Percentiles rank a stretch among this genome's conserved stretches.
Evolutionary conservation across 805 yeast genomes (phyloP).

Genomic region (Kodamaea laetipori): DNA sequence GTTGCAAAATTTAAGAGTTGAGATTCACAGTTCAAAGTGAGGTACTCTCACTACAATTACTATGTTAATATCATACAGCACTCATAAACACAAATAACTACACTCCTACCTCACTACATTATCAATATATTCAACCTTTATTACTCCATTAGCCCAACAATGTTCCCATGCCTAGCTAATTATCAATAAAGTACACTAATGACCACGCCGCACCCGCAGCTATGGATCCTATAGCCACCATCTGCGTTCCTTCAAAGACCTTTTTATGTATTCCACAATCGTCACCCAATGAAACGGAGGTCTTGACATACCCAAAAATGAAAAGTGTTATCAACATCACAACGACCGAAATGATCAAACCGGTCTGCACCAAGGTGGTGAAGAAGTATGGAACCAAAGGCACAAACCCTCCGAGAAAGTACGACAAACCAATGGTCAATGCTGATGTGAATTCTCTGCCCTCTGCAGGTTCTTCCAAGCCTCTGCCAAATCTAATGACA

Average conservation of each 20-base stretch:
- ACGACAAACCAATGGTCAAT: constrained; percentile 83
- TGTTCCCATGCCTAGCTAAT: constrained; percentile 6
- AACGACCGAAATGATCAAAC: constrained; percentile 70
- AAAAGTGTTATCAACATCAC: constrained; percentile 87
- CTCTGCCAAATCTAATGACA: constrained; percentile 83
- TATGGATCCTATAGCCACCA: constrained; percentile 93
- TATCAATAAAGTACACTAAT: constrained; percentile 76
- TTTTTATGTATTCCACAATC: constrained; percentile 64
- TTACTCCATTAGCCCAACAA: no score
- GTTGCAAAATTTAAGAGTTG: no score
- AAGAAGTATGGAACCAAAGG: constrained; percentile 93
- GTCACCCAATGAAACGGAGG: constrained; percentile 80
- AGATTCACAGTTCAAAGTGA: no score
- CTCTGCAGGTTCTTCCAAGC: constrained; percentile 94
- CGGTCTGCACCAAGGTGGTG: constrained; percentile 70
- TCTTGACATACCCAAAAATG: constrained; percentile 83
- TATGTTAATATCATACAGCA: no score
- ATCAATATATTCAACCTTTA: no score
- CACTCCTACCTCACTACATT: no score
- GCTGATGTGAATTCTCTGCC: constrained; percentile 89
- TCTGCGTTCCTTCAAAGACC: constrained; percentile 79
- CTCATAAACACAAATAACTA: no score
- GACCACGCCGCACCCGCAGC: constrained; percentile 98
- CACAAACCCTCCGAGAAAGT: constrained; percentile 89
- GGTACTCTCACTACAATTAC: no score